Percentiles rank a stretch among this genome's conserved stretches.
Evolutionary conservation across 495 filamentous ascomycete genomes (phyloP).

Genomic region (Pseudevernia furfuracea): DNA sequence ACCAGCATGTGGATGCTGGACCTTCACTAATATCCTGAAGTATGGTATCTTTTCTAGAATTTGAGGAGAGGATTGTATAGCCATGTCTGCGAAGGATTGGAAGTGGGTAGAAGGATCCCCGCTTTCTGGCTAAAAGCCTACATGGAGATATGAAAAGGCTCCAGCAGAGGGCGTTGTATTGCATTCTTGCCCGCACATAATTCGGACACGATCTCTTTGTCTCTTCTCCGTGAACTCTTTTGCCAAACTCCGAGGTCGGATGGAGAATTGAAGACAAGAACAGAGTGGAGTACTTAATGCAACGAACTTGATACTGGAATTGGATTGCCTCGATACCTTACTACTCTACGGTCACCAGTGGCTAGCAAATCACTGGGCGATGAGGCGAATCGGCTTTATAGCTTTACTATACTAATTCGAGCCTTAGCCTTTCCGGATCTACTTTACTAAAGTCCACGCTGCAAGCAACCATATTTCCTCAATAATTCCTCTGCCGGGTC

Average conservation of each 20-base stretch:
- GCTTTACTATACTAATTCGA: too few species aligned
- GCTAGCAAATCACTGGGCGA: too few species aligned
- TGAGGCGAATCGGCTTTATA: too few species aligned
- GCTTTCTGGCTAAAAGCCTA: not conserved
- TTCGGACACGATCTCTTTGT: not conserved
- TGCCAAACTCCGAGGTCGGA: not conserved
- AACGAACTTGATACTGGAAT: too few species aligned
- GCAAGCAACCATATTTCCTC: too few species aligned
- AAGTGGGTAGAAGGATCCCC: not conserved
- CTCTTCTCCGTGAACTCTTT: not conserved
- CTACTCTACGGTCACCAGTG: too few species aligned
- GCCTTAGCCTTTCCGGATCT: too few species aligned
- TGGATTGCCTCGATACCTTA: too few species aligned
- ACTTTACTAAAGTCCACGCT: too few species aligned
- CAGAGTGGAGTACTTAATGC: not conserved
- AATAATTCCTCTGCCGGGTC: too few species aligned
- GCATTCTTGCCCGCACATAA: not conserved
- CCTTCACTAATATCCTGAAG: not conserved
- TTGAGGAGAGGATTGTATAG: not conserved
- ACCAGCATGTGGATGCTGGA: slow-evolving; percentile 11
- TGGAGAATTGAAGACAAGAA: not conserved
- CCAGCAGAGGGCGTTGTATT: not conserved
- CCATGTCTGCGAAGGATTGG: not conserved
- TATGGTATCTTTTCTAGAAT: not conserved
- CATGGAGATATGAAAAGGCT: not conserved